Evolutionary conservation across 495 filamentous ascomycete species (phyloP).

Genomic region (Hypoxylon fragiforme): DNA sequence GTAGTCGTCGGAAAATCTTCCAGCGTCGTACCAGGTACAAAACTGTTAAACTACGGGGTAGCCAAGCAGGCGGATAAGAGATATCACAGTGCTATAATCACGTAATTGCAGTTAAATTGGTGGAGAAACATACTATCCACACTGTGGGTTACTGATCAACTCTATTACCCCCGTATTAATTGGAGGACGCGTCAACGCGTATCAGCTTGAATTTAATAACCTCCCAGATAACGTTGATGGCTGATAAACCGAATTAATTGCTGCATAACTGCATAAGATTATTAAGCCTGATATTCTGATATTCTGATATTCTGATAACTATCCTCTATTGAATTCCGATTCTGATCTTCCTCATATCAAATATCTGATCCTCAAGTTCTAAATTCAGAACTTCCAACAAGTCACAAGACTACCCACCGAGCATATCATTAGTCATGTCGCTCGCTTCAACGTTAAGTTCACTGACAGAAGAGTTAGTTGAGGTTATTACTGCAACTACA

Average conservation of each 20-base stretch:
- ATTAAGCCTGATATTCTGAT: too few relatives aligned
- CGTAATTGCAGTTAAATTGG: neutral
- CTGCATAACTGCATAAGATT: slow-evolving; percentile 14
- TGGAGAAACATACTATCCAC: too few relatives aligned
- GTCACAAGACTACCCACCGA: too few relatives aligned
- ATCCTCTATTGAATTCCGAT: too few relatives aligned
- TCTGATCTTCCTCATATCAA: too few relatives aligned
- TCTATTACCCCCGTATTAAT: slow-evolving; percentile 11
- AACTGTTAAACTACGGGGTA: slow-evolving; percentile 5
- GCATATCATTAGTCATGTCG: slow-evolving; percentile 52
- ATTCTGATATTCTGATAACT: too few relatives aligned
- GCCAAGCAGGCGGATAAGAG: slow-evolving; percentile 8
- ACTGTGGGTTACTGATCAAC: slow-evolving; percentile 4
- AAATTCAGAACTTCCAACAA: too few relatives aligned
- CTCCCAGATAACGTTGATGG: too few relatives aligned
- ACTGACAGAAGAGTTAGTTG: slow-evolving; percentile 60
- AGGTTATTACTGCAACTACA: slow-evolving; percentile 42
- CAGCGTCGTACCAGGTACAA: neutral
- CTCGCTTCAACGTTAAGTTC: slow-evolving; percentile 50
- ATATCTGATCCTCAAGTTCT: too few relatives aligned
- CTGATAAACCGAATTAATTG: too few relatives aligned
- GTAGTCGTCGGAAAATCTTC: slow-evolving; percentile 16
- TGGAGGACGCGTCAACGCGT: slow-evolving; percentile 31
- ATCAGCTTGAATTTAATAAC: neutral
- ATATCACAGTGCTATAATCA: slow-evolving; percentile 6